Evolutionary conservation across 2,329 filamentous ascomycete genomes (phyloP).

Genomic region (Colletotrichum agaves): DNA sequence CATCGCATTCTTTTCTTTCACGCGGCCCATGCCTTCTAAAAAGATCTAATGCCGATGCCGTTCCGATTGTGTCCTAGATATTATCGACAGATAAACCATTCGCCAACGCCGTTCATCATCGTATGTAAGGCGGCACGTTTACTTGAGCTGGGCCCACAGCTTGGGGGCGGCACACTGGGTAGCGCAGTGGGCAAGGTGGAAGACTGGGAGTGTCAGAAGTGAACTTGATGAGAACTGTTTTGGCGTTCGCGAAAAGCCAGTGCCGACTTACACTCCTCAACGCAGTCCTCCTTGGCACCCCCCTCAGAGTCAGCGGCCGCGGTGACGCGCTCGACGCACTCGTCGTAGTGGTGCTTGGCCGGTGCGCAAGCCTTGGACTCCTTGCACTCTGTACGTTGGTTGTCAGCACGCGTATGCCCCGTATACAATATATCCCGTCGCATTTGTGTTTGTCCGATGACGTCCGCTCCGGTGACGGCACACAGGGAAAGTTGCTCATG

Average conservation of each 20-base stretch:
- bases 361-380: constrained; percentile 86
- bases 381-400: constrained; percentile 77
- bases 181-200: constrained; percentile 98
- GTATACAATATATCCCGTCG: background rate
- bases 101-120: constrained; percentile 8
- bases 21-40: constrained; percentile 2
- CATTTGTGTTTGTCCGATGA: background rate
- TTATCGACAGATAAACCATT: background rate
- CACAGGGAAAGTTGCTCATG: constrained; percentile 14
- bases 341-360: constrained; percentile 97
- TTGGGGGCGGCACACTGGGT: constrained; percentile 93
- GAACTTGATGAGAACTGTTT: background rate
- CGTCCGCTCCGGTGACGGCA: background rate
- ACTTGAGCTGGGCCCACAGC: constrained; percentile 93
- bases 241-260: too few species aligned
- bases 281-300: constrained; percentile 89
- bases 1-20: constrained; percentile 13
- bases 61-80: background rate
- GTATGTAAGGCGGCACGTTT: constrained; percentile 54
- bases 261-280: constrained; percentile 91
- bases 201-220: constrained; percentile 69
- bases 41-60: constrained; percentile 24
- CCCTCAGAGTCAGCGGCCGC: constrained; percentile 72
- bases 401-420: constrained; percentile 23
- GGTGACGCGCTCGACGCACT: constrained; percentile 95